Conservation (phyloP, 2,329 filamentous ascomycete genomes). For the Canariomyces notabilis region DNA sequence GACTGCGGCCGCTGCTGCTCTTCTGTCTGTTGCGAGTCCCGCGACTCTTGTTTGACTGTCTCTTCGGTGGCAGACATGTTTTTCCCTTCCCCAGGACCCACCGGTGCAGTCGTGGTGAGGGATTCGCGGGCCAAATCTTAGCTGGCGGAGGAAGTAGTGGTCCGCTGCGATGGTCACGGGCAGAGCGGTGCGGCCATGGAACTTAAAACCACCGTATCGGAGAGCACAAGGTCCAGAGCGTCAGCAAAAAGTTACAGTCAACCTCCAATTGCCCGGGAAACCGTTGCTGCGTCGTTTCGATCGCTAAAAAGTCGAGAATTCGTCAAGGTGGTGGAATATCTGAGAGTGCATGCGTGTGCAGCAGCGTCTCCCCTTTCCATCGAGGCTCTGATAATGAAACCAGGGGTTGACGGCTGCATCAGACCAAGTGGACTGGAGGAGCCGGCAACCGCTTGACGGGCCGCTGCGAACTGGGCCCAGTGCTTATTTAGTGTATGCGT, state of each 20-base stretch:
- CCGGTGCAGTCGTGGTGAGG: not conserved
- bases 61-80: conserved; percentile 20
- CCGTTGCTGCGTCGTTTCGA: not conserved
- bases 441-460: conserved; percentile 5
- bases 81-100: not conserved
- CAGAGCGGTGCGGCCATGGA: conserved; percentile 15
- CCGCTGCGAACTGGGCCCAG: conserved; percentile 5
- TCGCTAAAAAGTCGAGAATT: not conserved
- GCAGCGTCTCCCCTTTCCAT: conserved; percentile 1
- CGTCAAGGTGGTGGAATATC: not conserved
- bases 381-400: not conserved
- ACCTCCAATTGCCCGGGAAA: not conserved
- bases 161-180: conserved; percentile 8
- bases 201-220: conserved; percentile 6
- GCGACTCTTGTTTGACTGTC: conserved; percentile 5
- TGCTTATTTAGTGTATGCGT: no score
- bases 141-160: not conserved
- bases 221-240: not conserved
- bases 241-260: not conserved
- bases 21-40: not conserved
- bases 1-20: conserved; percentile 25
- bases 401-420: no score
- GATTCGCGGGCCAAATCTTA: not conserved
- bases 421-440: no score
- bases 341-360: not conserved